Conservation (phyloP, 1,284 basidiomycete species). For the Cryptococcus amylolentus region DNA sequence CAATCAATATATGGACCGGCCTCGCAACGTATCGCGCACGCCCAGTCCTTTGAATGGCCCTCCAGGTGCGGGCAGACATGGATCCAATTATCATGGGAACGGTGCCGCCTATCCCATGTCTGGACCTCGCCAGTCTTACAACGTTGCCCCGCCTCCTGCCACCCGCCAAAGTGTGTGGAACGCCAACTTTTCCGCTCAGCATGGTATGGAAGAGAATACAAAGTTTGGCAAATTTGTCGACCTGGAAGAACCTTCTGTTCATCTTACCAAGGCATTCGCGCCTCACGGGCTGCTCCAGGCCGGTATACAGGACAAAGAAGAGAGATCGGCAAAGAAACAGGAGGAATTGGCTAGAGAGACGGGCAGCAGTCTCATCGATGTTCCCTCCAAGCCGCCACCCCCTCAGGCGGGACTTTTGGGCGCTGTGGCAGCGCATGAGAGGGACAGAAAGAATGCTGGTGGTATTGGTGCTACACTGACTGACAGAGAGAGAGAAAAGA, state of each 20-base stretch:
- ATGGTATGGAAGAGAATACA: slow-evolving; percentile 49
- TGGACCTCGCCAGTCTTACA: slow-evolving; percentile 4
- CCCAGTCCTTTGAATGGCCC: neutral
- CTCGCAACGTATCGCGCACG: slow-evolving; percentile 1
- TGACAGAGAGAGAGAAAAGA: slow-evolving; percentile 87
- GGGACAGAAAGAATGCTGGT: slow-evolving; percentile 88
- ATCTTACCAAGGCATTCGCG: slow-evolving; percentile 86
- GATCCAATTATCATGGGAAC: slow-evolving; percentile 6
- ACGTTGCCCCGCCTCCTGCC: slow-evolving; percentile 50
- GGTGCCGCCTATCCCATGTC: slow-evolving; percentile 1
- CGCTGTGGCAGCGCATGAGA: slow-evolving; percentile 90
- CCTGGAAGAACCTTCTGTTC: slow-evolving; percentile 66
- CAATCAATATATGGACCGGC: neutral
- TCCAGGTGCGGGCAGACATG: neutral
- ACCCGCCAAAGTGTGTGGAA: slow-evolving; percentile 63
- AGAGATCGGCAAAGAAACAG: slow-evolving; percentile 88
- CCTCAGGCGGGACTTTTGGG: slow-evolving; percentile 94
- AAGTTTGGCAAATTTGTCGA: slow-evolving; percentile 64
- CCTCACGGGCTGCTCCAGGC: slow-evolving; percentile 92
- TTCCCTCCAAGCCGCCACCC: slow-evolving; percentile 88
- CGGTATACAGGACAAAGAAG: slow-evolving; percentile 90
- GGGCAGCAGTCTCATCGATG: slow-evolving; percentile 86
- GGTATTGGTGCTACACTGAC: slow-evolving; percentile 91
- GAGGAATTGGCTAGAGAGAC: slow-evolving; percentile 87
- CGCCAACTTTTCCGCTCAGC: slow-evolving; percentile 69